Base-by-base conservation (phyloP, 2,329 filamentous ascomycete genomes). In the Cercospora sp. region DNA sequence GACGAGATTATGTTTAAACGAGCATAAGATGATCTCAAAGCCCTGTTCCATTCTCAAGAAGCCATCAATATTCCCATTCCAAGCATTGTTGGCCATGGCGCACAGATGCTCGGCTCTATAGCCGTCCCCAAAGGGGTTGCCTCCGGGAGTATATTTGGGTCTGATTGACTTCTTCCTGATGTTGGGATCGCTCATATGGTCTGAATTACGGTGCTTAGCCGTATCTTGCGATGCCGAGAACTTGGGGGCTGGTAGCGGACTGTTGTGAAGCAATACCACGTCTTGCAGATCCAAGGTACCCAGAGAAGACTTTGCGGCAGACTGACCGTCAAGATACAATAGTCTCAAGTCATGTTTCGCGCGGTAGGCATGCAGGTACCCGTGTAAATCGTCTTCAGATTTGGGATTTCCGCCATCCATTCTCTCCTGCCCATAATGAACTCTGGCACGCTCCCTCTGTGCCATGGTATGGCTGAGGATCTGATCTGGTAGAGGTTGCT, bases 231-330 rank as follows among this genome's bases (percentile, higher is more conserved):
- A 31, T 28, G 36, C 60, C 23, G n/a, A 20, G 28, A 31, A 59
- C 28, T 33, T 26, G 45, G 60, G 18, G 5, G 36, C 53, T n/a
- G 71, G 74, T 75, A 30, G 75, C 59, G 64, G 71, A 28, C 65
- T 71, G 48, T 69, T 31, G 58, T 83, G 82, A 7, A 85, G 81
- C 1, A 93, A 81, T 0, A 92, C 74, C 1, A 84, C 75, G 73
- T 92, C 90, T 73, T 91, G 89, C 0, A 86, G 84, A 74, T 92
- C 90, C 2, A 92, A 81, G 0, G 89, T 91, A 3, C 90, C 90
- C 74, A 88, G 87, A 1, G 74, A 60, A 0, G 86, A 87, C 72
- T 92, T 92, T 1, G 84, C 90, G 0, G 89, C 90, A 2, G 86
- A 86, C 82, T 89, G 88, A 3, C 90, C 90, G 74, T 93, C 91